These are phyloP conservation scores for Beauveria medogensis DNA, from an alignment of 2,329 filamentous ascomycete genomes.

Conservation along the genomic window DNA sequence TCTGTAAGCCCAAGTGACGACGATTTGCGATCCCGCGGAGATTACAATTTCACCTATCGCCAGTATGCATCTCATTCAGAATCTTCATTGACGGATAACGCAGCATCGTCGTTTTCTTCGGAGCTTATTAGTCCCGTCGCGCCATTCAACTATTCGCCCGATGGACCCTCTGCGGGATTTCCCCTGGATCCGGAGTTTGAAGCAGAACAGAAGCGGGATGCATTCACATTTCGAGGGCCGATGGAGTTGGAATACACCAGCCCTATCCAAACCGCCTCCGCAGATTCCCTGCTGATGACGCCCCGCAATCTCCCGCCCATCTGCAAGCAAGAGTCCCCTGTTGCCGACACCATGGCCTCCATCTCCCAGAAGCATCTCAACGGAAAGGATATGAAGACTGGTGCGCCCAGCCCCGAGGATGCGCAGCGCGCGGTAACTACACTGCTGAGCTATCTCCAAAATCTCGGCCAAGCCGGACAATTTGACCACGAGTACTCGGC, in stretches of 20 bases:
- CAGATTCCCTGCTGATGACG: constrained; percentile 36
- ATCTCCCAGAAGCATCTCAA: neutral
- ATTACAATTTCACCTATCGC: constrained; percentile 26
- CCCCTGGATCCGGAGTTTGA: constrained; percentile 42
- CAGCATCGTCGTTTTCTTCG: constrained; percentile 58
- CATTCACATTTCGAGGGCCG: constrained; percentile 65
- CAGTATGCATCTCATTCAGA: constrained; percentile 27
- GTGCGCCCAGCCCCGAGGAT: constrained; percentile 70
- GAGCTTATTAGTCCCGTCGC: constrained; percentile 66
- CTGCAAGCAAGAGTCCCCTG: constrained; percentile 1
- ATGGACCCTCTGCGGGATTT: constrained; percentile 62
- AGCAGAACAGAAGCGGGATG: constrained; percentile 61
- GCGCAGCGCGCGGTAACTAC: constrained; percentile 74
- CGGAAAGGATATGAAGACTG: neutral
- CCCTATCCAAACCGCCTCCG: constrained; percentile 24
- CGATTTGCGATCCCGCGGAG: constrained; percentile 38
- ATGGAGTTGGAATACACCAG: constrained; percentile 54
- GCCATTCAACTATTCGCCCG: constrained; percentile 68
- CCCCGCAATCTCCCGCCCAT: constrained; percentile 37
- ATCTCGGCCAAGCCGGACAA: constrained; percentile 55
- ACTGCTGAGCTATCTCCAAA: constrained; percentile 73
- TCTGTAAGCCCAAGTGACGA: constrained; percentile 65
- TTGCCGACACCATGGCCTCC: neutral
- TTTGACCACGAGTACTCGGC: constrained; percentile 71
- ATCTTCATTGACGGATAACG: constrained; percentile 23